Conservation (phyloP, 2,329 filamentous ascomycete species). For the Bipolaris sorokiniana region DNA sequence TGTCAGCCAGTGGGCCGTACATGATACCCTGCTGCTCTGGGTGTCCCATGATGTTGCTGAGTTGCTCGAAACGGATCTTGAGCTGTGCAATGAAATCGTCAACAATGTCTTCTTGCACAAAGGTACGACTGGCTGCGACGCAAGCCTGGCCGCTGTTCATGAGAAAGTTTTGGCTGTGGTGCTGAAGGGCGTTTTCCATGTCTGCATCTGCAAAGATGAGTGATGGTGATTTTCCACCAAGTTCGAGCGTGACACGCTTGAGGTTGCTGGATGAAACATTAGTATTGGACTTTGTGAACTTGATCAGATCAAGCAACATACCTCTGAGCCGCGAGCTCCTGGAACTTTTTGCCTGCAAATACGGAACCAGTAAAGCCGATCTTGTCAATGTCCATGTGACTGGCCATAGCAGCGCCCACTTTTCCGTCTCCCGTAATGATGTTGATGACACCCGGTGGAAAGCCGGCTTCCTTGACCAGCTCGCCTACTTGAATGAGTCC, state of each 20-base stretch:
- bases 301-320: not conserved
- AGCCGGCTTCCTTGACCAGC: conserved; percentile 43
- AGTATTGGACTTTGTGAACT: conserved; percentile 16
- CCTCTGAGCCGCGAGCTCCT: conserved; percentile 40
- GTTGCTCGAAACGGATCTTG: conserved; percentile 34
- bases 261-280: conserved; percentile 46
- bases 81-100: conserved; percentile 36
- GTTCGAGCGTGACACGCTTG: conserved; percentile 56
- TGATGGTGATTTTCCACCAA: conserved; percentile 55
- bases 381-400: conserved; percentile 52
- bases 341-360: conserved; percentile 48
- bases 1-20: conserved; percentile 38
- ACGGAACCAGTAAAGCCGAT: conserved; percentile 52
- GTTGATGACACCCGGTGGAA: conserved; percentile 52
- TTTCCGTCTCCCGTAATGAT: conserved; percentile 38
- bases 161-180: conserved; percentile 49
- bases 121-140: conserved; percentile 61
- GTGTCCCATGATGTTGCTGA: conserved; percentile 19
- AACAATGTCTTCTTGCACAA: conserved; percentile 41
- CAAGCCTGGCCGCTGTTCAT: conserved; percentile 64
- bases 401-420: conserved; percentile 46
- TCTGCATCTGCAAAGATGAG: conserved; percentile 57
- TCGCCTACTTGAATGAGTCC: conserved; percentile 28
- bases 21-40: conserved; percentile 28
- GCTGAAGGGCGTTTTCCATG: conserved; percentile 51